phyloP scores from a whole-genome alignment of 1,284 basidiomycete species.

The Polyporus tsugae region DNA sequence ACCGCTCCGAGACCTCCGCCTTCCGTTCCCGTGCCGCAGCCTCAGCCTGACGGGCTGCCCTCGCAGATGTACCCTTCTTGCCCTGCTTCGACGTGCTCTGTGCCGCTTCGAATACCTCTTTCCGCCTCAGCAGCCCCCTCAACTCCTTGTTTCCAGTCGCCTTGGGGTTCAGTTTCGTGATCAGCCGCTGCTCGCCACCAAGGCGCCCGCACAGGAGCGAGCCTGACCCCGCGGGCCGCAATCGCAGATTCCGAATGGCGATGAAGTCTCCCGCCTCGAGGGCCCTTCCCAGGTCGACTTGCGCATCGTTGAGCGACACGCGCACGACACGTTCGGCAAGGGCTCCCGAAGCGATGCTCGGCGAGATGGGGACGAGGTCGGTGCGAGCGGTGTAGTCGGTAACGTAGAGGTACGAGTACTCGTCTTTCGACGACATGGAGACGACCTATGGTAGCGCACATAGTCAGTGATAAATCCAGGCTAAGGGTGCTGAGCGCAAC shows the following conservation, averaged over 20 bases:
- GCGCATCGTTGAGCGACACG: slow-evolving; percentile 58
- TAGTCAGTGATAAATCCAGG: slow-evolving; percentile 3
- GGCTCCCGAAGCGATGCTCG: slow-evolving; percentile 28
- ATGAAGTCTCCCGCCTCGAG: slow-evolving; percentile 55
- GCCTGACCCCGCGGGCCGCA: slow-evolving; percentile 46
- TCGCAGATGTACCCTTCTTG: slow-evolving; percentile 19
- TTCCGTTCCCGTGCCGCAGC: slow-evolving; percentile 5
- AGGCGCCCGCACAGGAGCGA: slow-evolving; percentile 53
- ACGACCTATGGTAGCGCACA: slow-evolving; percentile 50
- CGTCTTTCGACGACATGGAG: slow-evolving; percentile 45
- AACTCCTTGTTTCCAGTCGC: slow-evolving; percentile 41
- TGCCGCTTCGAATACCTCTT: slow-evolving; percentile 33
- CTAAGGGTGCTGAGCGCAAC: slow-evolving; percentile 10
- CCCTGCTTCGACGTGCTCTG: slow-evolving; percentile 20
- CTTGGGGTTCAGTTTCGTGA: slow-evolving; percentile 54
- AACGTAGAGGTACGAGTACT: slow-evolving; percentile 56
- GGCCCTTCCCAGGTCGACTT: slow-evolving; percentile 51
- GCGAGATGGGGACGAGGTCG: slow-evolving; percentile 46
- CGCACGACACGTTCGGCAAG: slow-evolving; percentile 62
- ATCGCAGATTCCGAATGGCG: slow-evolving; percentile 58
- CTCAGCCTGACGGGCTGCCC: slow-evolving; percentile 22
- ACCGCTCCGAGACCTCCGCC: not conserved
- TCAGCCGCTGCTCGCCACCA: slow-evolving; percentile 62
- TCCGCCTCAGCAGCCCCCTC: slow-evolving; percentile 43
- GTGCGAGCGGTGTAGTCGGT: slow-evolving; percentile 72